phyloP scores from a whole-genome alignment of 2,329 filamentous ascomycete species.

The Plectosphaerella sp. region DNA sequence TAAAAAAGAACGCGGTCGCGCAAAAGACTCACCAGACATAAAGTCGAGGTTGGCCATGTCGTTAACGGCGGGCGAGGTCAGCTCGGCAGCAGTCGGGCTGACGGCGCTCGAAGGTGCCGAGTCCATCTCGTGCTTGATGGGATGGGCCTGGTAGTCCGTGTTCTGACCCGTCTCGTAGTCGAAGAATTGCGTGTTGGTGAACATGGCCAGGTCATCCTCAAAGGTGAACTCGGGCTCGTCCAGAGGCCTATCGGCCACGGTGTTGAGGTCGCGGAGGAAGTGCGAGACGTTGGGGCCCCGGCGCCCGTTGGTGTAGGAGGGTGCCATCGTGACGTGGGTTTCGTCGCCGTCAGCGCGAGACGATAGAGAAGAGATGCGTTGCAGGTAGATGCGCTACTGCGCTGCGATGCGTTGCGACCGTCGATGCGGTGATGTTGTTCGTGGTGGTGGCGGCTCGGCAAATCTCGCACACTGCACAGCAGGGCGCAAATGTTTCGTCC shows the following conservation, averaged over 20 bases:
- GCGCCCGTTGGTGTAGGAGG: conserved; percentile 58
- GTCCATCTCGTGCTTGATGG: conserved; percentile 37
- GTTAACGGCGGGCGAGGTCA: conserved; percentile 30
- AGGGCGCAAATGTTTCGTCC: no score
- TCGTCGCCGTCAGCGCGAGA: neutral
- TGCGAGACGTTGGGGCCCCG: conserved; percentile 84
- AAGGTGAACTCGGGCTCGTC: conserved; percentile 59
- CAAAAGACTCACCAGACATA: conserved; percentile 40
- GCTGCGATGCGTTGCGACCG: no score
- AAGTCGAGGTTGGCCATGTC: conserved; percentile 47
- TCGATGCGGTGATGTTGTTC: no score
- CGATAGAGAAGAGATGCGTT: no score
- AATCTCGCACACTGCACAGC: no score
- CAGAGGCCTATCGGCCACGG: conserved; percentile 52
- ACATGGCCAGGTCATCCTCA: conserved; percentile 71
- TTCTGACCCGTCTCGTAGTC: conserved; percentile 68
- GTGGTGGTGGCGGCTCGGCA: no score
- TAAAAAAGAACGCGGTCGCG: neutral
- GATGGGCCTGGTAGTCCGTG: conserved; percentile 49
- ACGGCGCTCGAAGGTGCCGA: conserved; percentile 18
- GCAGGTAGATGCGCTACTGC: no score
- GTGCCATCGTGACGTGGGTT: conserved; percentile 53
- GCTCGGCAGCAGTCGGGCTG: conserved; percentile 9
- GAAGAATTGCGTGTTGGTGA: conserved; percentile 79
- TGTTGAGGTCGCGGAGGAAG: conserved; percentile 83